Evolutionary conservation across 108 stramenopile species (phyloP), one percentile per base, ranked within the genome.

Genomic region (Schizochytrium sp.): DNA sequence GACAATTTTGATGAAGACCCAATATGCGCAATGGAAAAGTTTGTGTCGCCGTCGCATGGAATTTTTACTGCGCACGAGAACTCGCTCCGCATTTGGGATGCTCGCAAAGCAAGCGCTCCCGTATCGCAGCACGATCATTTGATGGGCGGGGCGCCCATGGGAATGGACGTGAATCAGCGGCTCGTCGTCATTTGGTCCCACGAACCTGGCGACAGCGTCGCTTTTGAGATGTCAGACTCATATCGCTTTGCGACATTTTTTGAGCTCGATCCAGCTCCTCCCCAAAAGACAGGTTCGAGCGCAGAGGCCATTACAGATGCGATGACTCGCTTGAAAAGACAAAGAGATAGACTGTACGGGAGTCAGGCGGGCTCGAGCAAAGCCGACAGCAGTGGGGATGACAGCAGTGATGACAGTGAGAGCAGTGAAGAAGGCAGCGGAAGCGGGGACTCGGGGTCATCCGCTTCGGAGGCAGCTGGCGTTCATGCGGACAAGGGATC

Each of bases 1-100:
- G 18, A 18, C 41, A 8, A 16, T 10, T 94, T 93, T 88, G 89
- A 94, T 88, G 92, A 98, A 16, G 98, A 99, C 89, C 92, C 95
- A 69, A 96, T 96, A 25, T 97, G 98, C 88, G 98, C 98, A 90
- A 97, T 98, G 92, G 97, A 97, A 55, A 97, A 98, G 14, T 99
- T 98, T 90, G 96, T 97, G 93, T 97, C 96, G 5, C 95, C 97
- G 16, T 88, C 97, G 18, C 96, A 98, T 92, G 98, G 98, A 19
- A 97, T 97, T 72, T 88, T 92, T 34, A 97, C 98, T 92, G 90
- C 97, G 58, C 97, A 98, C 6, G 93, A 93, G 88, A 90, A 92
- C 91, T 88, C 96, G n/a, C 98, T 97, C 4, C 25, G 63, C 34
- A 41, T 69, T 10, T 69, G 18, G 14, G 63, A 69, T 23, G 0